Evolutionary conservation across 2,329 filamentous ascomycete genomes (phyloP).

Genomic region (Helminthosporium solani): DNA sequence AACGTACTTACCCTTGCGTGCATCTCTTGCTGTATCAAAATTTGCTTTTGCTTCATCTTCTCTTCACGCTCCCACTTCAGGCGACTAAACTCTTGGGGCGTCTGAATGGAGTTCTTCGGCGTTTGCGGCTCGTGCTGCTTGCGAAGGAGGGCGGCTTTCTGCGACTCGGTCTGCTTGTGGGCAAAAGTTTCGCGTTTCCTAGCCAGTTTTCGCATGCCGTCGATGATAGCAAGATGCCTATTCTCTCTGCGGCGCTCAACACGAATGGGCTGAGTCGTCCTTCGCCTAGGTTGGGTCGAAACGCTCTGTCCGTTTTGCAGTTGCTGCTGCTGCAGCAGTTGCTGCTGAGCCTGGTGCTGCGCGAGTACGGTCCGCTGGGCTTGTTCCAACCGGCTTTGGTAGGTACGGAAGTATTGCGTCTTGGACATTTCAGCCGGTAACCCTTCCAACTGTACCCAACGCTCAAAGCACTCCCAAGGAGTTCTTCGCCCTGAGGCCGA

Average conservation of each 20-base stretch:
- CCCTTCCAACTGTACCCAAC: slow-evolving; percentile 90
- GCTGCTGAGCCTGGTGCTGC: slow-evolving; percentile 56
- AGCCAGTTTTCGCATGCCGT: slow-evolving; percentile 91
- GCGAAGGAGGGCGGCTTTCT: slow-evolving; percentile 71
- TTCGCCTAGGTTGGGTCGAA: slow-evolving; percentile 59
- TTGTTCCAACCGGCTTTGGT: slow-evolving; percentile 63
- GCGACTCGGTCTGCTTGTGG: slow-evolving; percentile 81
- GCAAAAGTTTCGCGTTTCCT: slow-evolving; percentile 85
- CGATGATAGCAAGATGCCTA: slow-evolving; percentile 83
- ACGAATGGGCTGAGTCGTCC: slow-evolving; percentile 73
- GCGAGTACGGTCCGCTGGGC: slow-evolving; percentile 61
- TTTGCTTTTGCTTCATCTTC: slow-evolving; percentile 55
- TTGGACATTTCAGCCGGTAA: slow-evolving; percentile 91
- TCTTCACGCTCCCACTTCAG: slow-evolving; percentile 86
- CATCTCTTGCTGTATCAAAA: slow-evolving; percentile 58
- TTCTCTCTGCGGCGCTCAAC: slow-evolving; percentile 86
- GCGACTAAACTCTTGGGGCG: slow-evolving; percentile 86
- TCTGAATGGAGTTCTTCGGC: slow-evolving; percentile 62
- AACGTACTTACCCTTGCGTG: slow-evolving; percentile 46
- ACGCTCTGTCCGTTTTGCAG: slow-evolving; percentile 54
- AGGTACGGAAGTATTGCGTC: slow-evolving; percentile 88
- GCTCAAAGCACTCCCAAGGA: slow-evolving; percentile 97
- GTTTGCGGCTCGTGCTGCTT: slow-evolving; percentile 73
- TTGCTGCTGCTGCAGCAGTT: slow-evolving; percentile 56
- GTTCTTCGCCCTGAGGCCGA: slow-evolving; percentile 87